phyloP scores from a whole-genome alignment of 2,329 filamentous ascomycete genomes.

The Apiospora hydei region DNA sequence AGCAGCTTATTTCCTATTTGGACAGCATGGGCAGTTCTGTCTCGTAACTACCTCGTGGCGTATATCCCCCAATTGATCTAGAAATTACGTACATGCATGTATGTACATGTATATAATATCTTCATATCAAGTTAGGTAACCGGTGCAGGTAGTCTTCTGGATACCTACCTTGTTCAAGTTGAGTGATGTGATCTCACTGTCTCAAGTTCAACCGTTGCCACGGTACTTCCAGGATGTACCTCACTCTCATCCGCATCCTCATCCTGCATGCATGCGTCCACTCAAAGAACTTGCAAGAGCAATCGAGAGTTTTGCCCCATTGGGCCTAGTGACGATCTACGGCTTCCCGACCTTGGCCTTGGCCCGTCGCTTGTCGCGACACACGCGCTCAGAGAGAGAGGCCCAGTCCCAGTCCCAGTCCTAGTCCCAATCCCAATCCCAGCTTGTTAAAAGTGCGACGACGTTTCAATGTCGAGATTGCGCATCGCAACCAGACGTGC shows the following conservation, averaged over 20 bases:
- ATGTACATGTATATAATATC: not conserved
- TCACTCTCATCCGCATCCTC: not conserved
- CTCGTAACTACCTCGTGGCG: not conserved
- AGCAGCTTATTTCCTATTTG: not conserved
- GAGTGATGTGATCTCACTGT: not conserved
- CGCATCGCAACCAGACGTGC: constrained; percentile 2
- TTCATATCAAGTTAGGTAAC: not conserved
- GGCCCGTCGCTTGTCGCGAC: constrained; percentile 15
- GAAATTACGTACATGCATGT: not conserved
- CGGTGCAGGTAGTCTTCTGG: too few species aligned
- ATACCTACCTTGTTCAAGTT: too few species aligned
- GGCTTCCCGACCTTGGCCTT: not conserved
- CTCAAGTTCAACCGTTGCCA: not conserved
- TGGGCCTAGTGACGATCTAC: constrained; percentile 3
- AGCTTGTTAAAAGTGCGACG: constrained; percentile 12
- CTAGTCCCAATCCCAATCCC: not conserved
- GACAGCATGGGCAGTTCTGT: not conserved
- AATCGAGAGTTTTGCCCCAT: not conserved
- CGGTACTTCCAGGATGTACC: not conserved
- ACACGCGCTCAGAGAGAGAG: not conserved
- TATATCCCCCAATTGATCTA: not conserved
- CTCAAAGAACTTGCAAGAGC: constrained; percentile 1
- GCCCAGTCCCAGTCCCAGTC: too few species aligned
- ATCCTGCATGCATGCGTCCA: not conserved
- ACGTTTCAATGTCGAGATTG: constrained; percentile 6